These are phyloP conservation scores for Tetrapisispora fleetii DNA, from an alignment of 805 yeast genomes.

Conservation along the genomic window DNA sequence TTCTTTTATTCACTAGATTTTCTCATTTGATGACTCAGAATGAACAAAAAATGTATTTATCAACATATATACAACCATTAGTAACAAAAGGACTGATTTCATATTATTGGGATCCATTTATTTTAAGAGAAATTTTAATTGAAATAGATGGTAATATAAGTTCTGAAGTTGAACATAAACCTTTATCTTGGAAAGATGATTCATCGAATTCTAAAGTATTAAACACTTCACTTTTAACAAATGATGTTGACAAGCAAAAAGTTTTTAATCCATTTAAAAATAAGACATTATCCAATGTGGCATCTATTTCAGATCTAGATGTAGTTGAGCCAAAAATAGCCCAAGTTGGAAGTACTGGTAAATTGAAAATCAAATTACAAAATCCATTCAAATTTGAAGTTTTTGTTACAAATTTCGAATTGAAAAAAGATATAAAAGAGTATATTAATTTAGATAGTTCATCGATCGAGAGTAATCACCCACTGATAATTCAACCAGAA, in stretches of 20 bases:
- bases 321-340: constrained; percentile 5
- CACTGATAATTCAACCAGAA: constrained; percentile 32
- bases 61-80: constrained; percentile 20
- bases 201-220: neutral
- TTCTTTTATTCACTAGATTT: constrained; percentile 47
- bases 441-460: constrained; percentile 13
- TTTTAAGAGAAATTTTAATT: constrained; percentile 44
- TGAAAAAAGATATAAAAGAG: constrained; percentile 28
- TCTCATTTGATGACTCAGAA: constrained; percentile 42
- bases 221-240: neutral
- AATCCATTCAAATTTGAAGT: constrained; percentile 77
- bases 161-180: constrained; percentile 5
- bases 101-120: constrained; percentile 65
- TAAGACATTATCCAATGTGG: constrained; percentile 6
- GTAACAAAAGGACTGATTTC: constrained; percentile 16
- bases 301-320: neutral
- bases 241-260: constrained; percentile 29
- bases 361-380: constrained; percentile 47
- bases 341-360: constrained; percentile 54
- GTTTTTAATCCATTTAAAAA: constrained; percentile 48
- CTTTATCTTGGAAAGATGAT: neutral
- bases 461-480: constrained; percentile 12
- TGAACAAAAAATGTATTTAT: constrained; percentile 44
- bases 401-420: constrained; percentile 40
- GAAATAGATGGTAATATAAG: constrained; percentile 21